Percentiles rank a stretch among this genome's conserved stretches.
Evolutionary conservation across 176 grass and related monocot species (phyloP).

Genomic region (Areca catechu): DNA sequence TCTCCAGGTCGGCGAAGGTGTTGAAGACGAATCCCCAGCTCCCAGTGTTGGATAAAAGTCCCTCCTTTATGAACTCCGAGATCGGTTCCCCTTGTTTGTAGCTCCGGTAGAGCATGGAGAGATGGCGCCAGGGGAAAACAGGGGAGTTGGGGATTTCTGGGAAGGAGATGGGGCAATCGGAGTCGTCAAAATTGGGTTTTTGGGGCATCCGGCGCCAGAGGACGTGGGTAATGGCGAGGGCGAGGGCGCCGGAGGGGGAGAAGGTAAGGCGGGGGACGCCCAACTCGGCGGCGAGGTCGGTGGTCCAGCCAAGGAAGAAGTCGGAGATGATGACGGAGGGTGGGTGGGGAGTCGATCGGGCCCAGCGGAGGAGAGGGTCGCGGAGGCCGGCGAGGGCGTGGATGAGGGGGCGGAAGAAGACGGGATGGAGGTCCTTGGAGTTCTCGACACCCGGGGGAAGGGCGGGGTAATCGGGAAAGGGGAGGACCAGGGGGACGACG

Average conservation of each 20-base stretch:
- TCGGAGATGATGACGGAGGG: conserved; percentile 41
- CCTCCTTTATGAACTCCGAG: conserved; percentile 28
- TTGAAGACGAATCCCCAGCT: conserved; percentile 45
- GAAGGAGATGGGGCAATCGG: conserved; percentile 23
- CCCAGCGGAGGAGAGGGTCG: conserved; percentile 28
- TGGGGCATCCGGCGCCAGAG: conserved; percentile 24
- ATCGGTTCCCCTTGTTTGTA: conserved; percentile 29
- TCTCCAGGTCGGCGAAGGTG: conserved; percentile 34
- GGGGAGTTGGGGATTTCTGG: conserved; percentile 23
- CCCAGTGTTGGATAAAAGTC: conserved; percentile 41
- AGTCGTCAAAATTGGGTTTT: conserved; percentile 4
- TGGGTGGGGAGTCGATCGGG: conserved; percentile 10
- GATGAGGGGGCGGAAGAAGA: conserved; percentile 15
- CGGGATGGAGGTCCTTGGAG: conserved; percentile 18
- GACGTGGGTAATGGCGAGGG: conserved; percentile 26
- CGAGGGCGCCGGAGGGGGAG: conserved; percentile 38
- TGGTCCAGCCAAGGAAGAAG: conserved; percentile 58
- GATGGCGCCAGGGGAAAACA: conserved; percentile 34
- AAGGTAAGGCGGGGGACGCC: conserved; percentile 38
- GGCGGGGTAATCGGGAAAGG: conserved; percentile 43
- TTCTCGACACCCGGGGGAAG: conserved; percentile 42
- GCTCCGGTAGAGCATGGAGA: conserved; percentile 25
- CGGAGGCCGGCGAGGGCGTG: conserved; percentile 19
- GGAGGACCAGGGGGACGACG: conserved; percentile 32
- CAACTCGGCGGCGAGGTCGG: conserved; percentile 36